These are phyloP conservation scores for Fistulinella cinereoalba DNA, from an alignment of 1,284 basidiomycete species.

Conservation along the genomic window DNA sequence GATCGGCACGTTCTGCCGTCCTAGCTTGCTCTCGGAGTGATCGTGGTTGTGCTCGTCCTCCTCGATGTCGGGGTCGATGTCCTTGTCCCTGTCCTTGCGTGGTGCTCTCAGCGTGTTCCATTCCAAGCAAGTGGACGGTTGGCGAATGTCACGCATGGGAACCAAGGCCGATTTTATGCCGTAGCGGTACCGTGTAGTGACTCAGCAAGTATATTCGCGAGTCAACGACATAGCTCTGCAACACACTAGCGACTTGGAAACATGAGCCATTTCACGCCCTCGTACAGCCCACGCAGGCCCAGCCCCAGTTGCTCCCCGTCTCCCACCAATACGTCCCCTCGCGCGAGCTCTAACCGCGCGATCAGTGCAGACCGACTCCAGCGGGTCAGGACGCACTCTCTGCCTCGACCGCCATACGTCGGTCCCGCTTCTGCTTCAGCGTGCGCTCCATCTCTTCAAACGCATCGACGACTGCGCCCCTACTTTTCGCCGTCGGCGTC, in stretches of 20 bases:
- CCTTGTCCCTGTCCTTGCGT: too few species aligned
- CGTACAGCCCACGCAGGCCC: constrained; percentile 19
- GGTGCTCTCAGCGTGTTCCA: too few species aligned
- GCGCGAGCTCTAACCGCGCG: constrained; percentile 14
- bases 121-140: too few species aligned
- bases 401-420: constrained; percentile 24
- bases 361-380: constrained; percentile 12
- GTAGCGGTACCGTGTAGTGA: not conserved
- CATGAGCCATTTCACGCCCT: constrained; percentile 23
- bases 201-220: not conserved
- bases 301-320: constrained; percentile 7
- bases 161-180: constrained; percentile 5
- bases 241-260: constrained; percentile 20
- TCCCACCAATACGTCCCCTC: constrained; percentile 17
- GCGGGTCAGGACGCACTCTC: constrained; percentile 38
- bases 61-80: too few species aligned
- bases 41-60: too few species aligned
- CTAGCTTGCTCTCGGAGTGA: too few species aligned
- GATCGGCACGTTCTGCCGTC: too few species aligned
- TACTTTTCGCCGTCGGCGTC: constrained; percentile 23
- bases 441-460: constrained; percentile 67
- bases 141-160: too few species aligned
- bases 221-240: not conserved
- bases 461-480: constrained; percentile 46
- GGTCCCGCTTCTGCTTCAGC: constrained; percentile 45